These are phyloP conservation scores for Ochetophila trinervis DNA, from an alignment of 306 rosid genomes.

Conservation along the genomic window DNA sequence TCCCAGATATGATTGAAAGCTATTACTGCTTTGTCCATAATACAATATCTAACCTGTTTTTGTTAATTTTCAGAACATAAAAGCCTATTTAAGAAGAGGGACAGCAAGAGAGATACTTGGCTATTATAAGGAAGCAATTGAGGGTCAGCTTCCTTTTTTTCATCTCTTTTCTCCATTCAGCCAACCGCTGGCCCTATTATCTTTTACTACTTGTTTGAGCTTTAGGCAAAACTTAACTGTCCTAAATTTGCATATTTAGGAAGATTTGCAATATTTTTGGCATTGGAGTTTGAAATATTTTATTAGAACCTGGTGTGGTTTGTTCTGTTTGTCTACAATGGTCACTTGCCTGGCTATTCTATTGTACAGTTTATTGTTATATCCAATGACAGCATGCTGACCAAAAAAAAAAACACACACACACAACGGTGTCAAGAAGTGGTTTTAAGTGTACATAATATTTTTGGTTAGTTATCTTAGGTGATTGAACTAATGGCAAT, in stretches of 20 bases:
- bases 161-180: neutral
- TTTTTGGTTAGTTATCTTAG: neutral
- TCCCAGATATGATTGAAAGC: neutral
- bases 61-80: slow-evolving; percentile 63
- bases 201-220: neutral
- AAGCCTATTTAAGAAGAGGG: slow-evolving; percentile 90
- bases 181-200: neutral
- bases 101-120: slow-evolving; percentile 93
- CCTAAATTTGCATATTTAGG: neutral
- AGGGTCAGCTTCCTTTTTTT: slow-evolving; percentile 53
- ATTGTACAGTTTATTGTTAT: too few relatives aligned
- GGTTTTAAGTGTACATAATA: too few relatives aligned
- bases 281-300: too few relatives aligned
- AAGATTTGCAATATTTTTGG: too few relatives aligned
- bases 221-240: neutral
- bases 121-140: slow-evolving; percentile 84
- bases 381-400: too few relatives aligned
- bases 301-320: too few relatives aligned
- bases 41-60: neutral
- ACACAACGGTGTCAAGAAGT: too few relatives aligned
- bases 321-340: too few relatives aligned
- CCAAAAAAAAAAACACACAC: too few relatives aligned
- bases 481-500: slow-evolving; percentile 10
- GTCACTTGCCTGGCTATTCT: too few relatives aligned
- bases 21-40: neutral